Conservation (phyloP, 1,284 basidiomycete species). For the Malassezia psittaci region DNA sequence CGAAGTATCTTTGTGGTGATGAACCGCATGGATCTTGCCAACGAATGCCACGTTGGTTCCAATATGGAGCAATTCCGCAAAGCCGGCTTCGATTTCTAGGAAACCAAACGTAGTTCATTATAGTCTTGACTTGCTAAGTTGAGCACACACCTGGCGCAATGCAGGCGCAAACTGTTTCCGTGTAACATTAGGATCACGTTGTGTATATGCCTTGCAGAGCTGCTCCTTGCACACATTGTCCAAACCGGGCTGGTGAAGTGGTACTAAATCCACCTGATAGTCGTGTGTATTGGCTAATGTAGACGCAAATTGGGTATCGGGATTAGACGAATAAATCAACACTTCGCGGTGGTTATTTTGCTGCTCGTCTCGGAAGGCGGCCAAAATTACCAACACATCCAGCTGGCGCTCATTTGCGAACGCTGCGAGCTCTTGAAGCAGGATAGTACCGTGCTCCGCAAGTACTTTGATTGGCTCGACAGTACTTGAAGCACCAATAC, state of each 20-base stretch:
- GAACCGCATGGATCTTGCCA: slow-evolving; percentile 53
- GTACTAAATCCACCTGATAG: slow-evolving; percentile 6
- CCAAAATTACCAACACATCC: slow-evolving; percentile 1
- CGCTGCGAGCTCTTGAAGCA: background rate
- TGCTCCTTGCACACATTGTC: background rate
- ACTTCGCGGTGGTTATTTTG: background rate
- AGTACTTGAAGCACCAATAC: slow-evolving; percentile 5
- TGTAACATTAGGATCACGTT: slow-evolving; percentile 11
- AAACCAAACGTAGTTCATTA: background rate
- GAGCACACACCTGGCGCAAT: background rate
- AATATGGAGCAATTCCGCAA: slow-evolving; percentile 63
- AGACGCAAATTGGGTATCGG: background rate
- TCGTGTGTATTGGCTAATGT: background rate
- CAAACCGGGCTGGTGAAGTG: background rate
- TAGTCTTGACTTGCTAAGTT: background rate
- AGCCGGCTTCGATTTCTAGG: slow-evolving; percentile 72
- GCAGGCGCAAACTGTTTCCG: slow-evolving; percentile 16
- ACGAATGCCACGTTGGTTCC: slow-evolving; percentile 51
- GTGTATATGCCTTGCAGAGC: slow-evolving; percentile 1
- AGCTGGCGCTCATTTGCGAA: background rate
- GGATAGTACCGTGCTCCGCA: background rate
- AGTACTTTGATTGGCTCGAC: background rate
- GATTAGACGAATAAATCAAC: slow-evolving; percentile 1
- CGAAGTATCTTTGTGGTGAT: slow-evolving; percentile 55
- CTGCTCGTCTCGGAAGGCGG: slow-evolving; percentile 3